Conservation (phyloP, 75 land plant genomes). For the Cunninghamia lanceolata region DNA sequence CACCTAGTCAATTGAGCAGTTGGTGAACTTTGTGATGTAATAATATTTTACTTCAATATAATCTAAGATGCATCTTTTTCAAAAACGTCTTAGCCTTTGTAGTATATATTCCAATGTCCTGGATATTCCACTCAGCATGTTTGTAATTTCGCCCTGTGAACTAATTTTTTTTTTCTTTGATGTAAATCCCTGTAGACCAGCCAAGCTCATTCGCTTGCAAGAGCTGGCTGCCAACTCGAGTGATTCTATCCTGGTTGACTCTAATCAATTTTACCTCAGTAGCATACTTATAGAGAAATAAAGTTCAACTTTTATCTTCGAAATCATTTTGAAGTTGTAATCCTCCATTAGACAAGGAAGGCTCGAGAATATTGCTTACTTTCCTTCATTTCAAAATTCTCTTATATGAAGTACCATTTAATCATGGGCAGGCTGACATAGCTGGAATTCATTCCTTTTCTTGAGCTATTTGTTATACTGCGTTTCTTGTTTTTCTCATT, state of each 20-base stretch:
- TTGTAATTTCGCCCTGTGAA: not conserved
- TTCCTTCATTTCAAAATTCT: not conserved
- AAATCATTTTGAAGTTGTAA: not conserved
- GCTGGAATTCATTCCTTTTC: not conserved
- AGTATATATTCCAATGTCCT: not conserved
- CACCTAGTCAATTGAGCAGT: no score
- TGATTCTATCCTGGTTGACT: not conserved
- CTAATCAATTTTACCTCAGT: not conserved
- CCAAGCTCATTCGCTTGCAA: not conserved
- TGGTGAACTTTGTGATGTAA: not conserved
- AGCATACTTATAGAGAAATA: not conserved
- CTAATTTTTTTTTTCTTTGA: not conserved
- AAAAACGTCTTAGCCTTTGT: not conserved
- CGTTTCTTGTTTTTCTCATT: not conserved
- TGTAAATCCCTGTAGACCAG: not conserved
- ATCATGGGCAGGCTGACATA: not conserved
- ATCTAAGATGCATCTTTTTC: not conserved
- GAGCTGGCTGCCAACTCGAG: not conserved
- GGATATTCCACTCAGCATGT: not conserved
- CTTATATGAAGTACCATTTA: not conserved
- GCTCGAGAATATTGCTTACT: not conserved
- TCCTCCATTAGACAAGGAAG: not conserved
- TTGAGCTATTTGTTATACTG: not conserved
- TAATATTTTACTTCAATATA: not conserved
- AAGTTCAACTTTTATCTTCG: not conserved